Percentiles rank a stretch among this genome's conserved stretches.
Conservation (phyloP, 2,329 filamentous ascomycete species). For the Monosporascus sp. region DNA sequence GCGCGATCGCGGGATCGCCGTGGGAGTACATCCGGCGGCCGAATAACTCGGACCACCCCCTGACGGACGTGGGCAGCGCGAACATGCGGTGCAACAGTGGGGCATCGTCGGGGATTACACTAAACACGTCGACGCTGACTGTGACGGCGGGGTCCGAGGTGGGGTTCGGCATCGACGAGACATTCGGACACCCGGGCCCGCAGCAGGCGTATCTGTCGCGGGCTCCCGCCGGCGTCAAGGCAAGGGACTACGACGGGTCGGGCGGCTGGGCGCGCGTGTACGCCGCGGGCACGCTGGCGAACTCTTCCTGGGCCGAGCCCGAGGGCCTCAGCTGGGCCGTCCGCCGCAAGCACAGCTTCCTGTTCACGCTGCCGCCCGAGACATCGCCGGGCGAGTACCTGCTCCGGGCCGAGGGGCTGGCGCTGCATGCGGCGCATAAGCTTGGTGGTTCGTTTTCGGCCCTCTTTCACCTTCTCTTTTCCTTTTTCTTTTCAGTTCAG, state of each 20-base stretch:
- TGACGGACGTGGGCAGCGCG: slow-evolving; percentile 13
- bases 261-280: slow-evolving; percentile 15
- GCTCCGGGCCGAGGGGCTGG: slow-evolving; percentile 16
- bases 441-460: too few relatives aligned
- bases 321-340: slow-evolving; percentile 3
- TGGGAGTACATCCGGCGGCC: slow-evolving; percentile 15
- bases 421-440: slow-evolving; percentile 13
- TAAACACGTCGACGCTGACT: slow-evolving; percentile 4
- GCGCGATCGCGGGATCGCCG: slow-evolving; percentile 10
- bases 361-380: slow-evolving; percentile 8
- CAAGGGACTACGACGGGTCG: slow-evolving; percentile 11
- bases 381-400: slow-evolving; percentile 18
- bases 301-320: background rate
- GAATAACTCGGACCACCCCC: slow-evolving; percentile 12
- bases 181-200: slow-evolving; percentile 17
- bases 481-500: too few relatives aligned
- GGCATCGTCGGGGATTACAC: background rate
- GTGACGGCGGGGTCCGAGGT: slow-evolving; percentile 11
- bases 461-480: too few relatives aligned
- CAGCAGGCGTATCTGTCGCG: slow-evolving; percentile 15
- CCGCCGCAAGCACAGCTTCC: slow-evolving; percentile 5
- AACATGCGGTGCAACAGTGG: slow-evolving; percentile 17
- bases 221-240: slow-evolving; percentile 3
- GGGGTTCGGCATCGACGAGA: slow-evolving; percentile 13
- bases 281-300: slow-evolving; percentile 3